Conservation (phyloP, 2,329 filamentous ascomycete species). For the Cytospora piceicola region DNA sequence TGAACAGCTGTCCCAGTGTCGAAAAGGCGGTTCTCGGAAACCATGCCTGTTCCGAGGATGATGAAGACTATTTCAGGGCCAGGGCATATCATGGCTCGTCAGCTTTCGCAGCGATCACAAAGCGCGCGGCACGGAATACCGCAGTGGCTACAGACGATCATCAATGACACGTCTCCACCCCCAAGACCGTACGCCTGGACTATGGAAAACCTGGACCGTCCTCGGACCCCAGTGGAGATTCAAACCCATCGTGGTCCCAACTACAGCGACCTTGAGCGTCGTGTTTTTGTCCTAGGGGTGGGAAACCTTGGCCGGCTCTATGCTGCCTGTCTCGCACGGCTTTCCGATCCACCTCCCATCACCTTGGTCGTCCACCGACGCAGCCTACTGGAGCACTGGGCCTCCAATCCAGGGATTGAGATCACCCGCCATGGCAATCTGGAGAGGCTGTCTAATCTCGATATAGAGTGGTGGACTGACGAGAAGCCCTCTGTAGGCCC, state of each 20-base stretch:
- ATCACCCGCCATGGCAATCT: constrained; percentile 43
- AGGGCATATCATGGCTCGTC: constrained; percentile 1
- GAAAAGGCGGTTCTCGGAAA: neutral
- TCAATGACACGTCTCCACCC: constrained; percentile 26
- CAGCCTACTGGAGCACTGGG: constrained; percentile 55
- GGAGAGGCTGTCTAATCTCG: constrained; percentile 45
- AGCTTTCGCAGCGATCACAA: constrained; percentile 1
- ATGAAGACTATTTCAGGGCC: neutral
- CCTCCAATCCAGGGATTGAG: constrained; percentile 47
- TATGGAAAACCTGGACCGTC: constrained; percentile 27
- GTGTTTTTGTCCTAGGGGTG: constrained; percentile 77
- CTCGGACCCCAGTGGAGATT: constrained; percentile 3
- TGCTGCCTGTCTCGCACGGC: constrained; percentile 69
- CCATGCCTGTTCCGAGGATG: constrained; percentile 19
- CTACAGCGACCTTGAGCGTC: constrained; percentile 36
- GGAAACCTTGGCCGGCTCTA: constrained; percentile 83
- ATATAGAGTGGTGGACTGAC: constrained; percentile 61
- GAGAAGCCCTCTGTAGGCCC: constrained; percentile 43
- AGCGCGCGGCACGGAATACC: constrained; percentile 18
- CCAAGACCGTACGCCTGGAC: constrained; percentile 34
- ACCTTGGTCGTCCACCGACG: constrained; percentile 77
- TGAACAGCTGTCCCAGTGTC: neutral
- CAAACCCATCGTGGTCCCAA: constrained; percentile 28
- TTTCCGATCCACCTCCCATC: constrained; percentile 67
- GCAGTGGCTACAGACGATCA: constrained; percentile 30